Percentiles rank a stretch among this genome's conserved stretches.
These are phyloP conservation scores for Phytophthora europaea DNA, from an alignment of 352 stramenopile species.

Conservation along the genomic window DNA sequence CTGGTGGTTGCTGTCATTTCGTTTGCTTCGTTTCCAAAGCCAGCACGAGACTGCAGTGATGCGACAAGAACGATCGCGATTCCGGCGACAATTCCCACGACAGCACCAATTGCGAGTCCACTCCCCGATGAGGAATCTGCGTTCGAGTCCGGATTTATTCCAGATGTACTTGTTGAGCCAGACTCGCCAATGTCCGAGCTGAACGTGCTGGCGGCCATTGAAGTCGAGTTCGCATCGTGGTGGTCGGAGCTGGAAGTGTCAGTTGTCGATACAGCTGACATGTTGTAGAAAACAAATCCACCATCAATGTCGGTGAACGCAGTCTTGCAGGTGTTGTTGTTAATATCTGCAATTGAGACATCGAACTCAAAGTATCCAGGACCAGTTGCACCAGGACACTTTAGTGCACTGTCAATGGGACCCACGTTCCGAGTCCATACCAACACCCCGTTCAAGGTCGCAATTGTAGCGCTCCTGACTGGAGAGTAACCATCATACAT, in stretches of 20 bases:
- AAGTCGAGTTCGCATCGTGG: not conserved
- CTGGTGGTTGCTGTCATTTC: not conserved
- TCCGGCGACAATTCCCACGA: not conserved
- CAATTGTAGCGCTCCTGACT: conserved; percentile 11
- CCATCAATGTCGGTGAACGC: conserved; percentile 5
- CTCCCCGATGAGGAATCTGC: not conserved
- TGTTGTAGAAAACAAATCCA: conserved; percentile 17
- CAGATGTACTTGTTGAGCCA: not conserved
- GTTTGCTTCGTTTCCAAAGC: conserved; percentile 4
- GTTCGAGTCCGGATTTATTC: not conserved
- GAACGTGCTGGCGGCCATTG: not conserved
- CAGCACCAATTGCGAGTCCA: not conserved
- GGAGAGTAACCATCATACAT: not conserved
- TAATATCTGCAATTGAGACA: conserved; percentile 6
- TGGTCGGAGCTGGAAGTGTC: not conserved
- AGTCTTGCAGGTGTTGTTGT: not conserved
- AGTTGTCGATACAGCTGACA: not conserved
- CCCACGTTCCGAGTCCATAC: conserved; percentile 2
- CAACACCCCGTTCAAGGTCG: not conserved
- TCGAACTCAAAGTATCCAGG: conserved; percentile 13
- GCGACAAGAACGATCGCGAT: not conserved
- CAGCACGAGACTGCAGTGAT: conserved; percentile 4
- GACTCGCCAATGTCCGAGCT: not conserved
- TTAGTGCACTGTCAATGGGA: not conserved
- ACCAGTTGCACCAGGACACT: not conserved